Evolutionary conservation across 371 early-diverging fungal genomes (phyloP).

Genomic region (Mortierella sp.): DNA sequence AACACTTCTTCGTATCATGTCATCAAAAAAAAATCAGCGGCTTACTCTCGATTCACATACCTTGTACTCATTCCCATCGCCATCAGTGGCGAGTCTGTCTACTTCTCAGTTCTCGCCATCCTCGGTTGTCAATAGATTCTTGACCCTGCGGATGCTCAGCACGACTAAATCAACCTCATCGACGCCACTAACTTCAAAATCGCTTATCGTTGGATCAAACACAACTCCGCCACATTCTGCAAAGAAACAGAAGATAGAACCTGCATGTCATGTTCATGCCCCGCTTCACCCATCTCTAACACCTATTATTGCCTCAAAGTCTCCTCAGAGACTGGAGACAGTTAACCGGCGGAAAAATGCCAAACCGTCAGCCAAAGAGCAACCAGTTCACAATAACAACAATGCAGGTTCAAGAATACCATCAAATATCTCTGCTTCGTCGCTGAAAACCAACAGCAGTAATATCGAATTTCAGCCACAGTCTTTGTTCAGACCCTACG

Average conservation of each 20-base stretch:
- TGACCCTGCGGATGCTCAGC: conserved; percentile 4
- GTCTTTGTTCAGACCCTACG: conserved; percentile 5
- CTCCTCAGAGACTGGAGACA: neutral
- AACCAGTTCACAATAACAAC: neutral
- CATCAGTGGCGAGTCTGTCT: neutral
- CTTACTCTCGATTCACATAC: neutral
- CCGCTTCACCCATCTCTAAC: neutral
- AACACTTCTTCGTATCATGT: neutral
- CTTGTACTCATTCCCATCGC: neutral
- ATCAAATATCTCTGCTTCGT: too few relatives aligned
- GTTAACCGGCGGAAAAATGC: neutral
- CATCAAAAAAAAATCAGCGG: neutral
- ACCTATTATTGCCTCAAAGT: neutral
- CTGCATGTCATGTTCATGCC: too few relatives aligned
- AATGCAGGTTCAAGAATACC: too few relatives aligned
- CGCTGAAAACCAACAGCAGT: neutral
- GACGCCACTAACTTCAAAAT: neutral
- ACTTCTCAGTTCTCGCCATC: conserved; percentile 13
- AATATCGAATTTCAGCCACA: neutral
- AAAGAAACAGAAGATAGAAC: neutral
- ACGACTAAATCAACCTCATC: neutral
- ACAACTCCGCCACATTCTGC: neutral
- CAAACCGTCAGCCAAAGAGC: neutral
- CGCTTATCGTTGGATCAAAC: neutral
- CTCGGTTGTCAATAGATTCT: conserved; percentile 20